Evolutionary conservation across 2,329 filamentous ascomycete species (phyloP).

Genomic region (Gnomoniopsis sp.): DNA sequence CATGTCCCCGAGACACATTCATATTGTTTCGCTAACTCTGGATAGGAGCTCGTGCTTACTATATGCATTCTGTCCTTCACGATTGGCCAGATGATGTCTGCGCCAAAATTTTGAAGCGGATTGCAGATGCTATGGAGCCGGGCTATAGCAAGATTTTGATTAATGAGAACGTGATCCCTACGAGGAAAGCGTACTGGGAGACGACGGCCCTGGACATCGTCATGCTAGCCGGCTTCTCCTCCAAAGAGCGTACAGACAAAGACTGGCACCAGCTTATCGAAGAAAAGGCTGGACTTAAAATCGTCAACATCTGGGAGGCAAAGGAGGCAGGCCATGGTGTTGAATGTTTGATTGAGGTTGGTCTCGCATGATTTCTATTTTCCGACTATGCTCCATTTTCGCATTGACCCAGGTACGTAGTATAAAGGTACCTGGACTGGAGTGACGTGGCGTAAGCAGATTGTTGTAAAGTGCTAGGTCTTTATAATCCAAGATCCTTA

Average conservation of each 20-base stretch:
- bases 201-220: slow-evolving; percentile 34
- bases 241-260: slow-evolving; percentile 32
- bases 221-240: slow-evolving; percentile 31
- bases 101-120: slow-evolving; percentile 23
- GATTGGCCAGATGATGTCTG: slow-evolving; percentile 28
- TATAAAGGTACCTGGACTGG: too few relatives aligned
- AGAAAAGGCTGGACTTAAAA: slow-evolving; percentile 28
- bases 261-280: slow-evolving; percentile 33
- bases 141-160: slow-evolving; percentile 33
- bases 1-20: slow-evolving; percentile 19
- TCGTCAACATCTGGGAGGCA: slow-evolving; percentile 30
- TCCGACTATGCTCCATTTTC: too few relatives aligned
- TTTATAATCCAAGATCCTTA: too few relatives aligned
- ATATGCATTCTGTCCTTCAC: slow-evolving; percentile 26
- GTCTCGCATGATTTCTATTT: slow-evolving; percentile 23
- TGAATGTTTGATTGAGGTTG: slow-evolving; percentile 37
- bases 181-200: slow-evolving; percentile 31
- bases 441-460: too few relatives aligned
- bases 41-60: slow-evolving; percentile 23
- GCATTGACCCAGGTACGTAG: too few relatives aligned
- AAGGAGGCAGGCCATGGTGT: slow-evolving; percentile 31
- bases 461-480: too few relatives aligned
- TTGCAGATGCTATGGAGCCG: slow-evolving; percentile 27
- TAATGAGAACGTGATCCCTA: slow-evolving; percentile 31
- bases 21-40: not conserved